Percentiles rank a stretch among this genome's conserved stretches.
Conservation (phyloP, 306 rosid species). For the Prunus salicina region DNA sequence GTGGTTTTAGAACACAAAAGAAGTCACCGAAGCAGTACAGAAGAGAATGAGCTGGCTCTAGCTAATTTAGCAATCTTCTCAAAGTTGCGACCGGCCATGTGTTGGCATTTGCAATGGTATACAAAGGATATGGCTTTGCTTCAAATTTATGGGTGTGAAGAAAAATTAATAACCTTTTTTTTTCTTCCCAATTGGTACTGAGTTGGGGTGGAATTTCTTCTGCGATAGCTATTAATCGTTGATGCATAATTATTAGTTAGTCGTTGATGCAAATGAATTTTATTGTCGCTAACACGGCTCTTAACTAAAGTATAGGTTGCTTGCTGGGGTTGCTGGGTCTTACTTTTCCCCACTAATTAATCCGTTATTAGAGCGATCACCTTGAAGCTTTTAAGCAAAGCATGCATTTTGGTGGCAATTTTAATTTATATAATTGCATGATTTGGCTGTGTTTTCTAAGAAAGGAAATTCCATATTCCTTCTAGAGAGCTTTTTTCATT, state of each 20-base stretch:
- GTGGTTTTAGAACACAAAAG: neutral
- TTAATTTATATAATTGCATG: neutral
- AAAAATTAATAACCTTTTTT: too few species aligned
- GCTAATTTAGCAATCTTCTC: neutral
- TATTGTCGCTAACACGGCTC: too few species aligned
- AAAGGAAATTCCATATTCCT: too few species aligned
- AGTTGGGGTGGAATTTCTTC: neutral
- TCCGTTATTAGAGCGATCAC: too few species aligned
- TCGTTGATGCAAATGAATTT: too few species aligned
- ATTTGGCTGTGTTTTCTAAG: neutral
- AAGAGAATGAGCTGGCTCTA: conserved; percentile 21
- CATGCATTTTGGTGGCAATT: too few species aligned
- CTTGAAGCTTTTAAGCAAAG: too few species aligned
- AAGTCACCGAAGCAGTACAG: neutral
- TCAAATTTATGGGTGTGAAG: neutral
- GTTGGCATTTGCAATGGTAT: neutral
- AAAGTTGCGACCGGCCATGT: neutral
- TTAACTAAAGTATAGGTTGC: too few species aligned
- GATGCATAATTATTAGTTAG: too few species aligned
- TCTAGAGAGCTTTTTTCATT: too few species aligned
- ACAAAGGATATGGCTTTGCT: neutral
- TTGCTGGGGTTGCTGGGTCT: too few species aligned
- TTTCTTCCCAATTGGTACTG: neutral
- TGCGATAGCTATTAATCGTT: rapidly evolving
- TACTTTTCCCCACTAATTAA: too few species aligned